These are phyloP conservation scores for Agapanthus africanus DNA, from an alignment of 106 monocot genomes.

Conservation along the genomic window DNA sequence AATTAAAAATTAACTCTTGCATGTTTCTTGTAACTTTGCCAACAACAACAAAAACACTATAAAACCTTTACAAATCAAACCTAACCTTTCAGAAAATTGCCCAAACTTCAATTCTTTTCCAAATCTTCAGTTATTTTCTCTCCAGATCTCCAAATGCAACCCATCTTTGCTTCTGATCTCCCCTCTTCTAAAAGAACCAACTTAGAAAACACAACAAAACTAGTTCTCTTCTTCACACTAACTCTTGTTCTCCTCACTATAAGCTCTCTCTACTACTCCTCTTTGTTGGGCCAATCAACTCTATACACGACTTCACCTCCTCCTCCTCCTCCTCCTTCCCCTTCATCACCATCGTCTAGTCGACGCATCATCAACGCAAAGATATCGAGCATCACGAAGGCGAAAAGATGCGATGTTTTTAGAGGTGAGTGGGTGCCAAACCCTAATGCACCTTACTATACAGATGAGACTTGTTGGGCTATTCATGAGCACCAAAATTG, in stretches of 20 bases:
- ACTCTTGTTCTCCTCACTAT: constrained; percentile 10
- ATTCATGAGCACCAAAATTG: constrained; percentile 21
- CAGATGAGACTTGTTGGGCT: constrained; percentile 10
- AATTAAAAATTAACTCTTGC: too few species aligned
- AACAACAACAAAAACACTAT: too few species aligned
- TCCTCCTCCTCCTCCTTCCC: background rate
- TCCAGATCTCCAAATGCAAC: background rate
- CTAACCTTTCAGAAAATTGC: too few species aligned
- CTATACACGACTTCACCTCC: background rate
- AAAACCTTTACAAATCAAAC: too few species aligned
- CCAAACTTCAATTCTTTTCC: too few species aligned
- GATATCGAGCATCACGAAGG: background rate
- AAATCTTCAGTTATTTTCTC: too few species aligned
- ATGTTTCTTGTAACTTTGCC: too few species aligned
- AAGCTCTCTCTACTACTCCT: constrained; percentile 11
- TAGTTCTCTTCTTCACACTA: constrained; percentile 1
- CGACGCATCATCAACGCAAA: background rate
- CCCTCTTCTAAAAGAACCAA: background rate
- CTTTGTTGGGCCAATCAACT: constrained; percentile 4
- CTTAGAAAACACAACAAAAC: constrained; percentile 6
- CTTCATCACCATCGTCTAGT: background rate
- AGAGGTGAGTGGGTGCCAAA: constrained; percentile 18
- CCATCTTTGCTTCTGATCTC: background rate
- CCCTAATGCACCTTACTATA: constrained; percentile 9
- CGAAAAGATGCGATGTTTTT: constrained; percentile 9